These are phyloP conservation scores for Neonectria neomacrospora DNA, from an alignment of 2,329 filamentous ascomycete species.

Conservation along the genomic window DNA sequence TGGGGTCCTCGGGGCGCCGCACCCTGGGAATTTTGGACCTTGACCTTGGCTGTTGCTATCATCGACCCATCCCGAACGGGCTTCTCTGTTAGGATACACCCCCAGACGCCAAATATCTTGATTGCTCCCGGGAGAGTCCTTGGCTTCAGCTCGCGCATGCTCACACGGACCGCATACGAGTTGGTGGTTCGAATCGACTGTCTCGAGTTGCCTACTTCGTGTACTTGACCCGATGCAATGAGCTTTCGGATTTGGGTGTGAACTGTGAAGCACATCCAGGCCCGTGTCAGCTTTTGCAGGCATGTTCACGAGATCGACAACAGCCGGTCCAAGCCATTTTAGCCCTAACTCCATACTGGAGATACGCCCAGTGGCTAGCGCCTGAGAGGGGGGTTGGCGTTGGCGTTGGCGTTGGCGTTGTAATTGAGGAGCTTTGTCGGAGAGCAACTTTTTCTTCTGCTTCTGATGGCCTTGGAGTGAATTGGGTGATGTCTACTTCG, in stretches of 20 bases:
- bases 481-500: not conserved
- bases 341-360: constrained; percentile 16
- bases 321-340: constrained; percentile 16
- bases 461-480: not conserved
- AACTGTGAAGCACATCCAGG: not conserved
- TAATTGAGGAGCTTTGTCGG: constrained; percentile 2
- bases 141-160: not conserved
- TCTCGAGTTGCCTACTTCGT: not conserved
- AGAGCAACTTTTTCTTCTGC: constrained; percentile 12
- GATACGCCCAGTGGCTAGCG: constrained; percentile 9
- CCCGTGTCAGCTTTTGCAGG: constrained; percentile 25
- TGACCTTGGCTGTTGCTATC: constrained; percentile 11
- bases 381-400: not conserved
- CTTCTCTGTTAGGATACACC: not conserved
- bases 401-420: not conserved
- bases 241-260: not conserved
- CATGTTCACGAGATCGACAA: constrained; percentile 25
- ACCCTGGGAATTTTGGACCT: constrained; percentile 1
- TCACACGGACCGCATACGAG: not conserved
- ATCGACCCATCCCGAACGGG: not conserved
- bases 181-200: not conserved
- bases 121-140: not conserved
- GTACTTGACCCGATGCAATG: not conserved
- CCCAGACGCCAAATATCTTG: not conserved
- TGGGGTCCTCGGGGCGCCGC: constrained; percentile 7